Evolutionary conservation across 2,329 filamentous ascomycete species (phyloP), one percentile per base, ranked within the genome.

Genomic region (Apiospora aurea): DNA sequence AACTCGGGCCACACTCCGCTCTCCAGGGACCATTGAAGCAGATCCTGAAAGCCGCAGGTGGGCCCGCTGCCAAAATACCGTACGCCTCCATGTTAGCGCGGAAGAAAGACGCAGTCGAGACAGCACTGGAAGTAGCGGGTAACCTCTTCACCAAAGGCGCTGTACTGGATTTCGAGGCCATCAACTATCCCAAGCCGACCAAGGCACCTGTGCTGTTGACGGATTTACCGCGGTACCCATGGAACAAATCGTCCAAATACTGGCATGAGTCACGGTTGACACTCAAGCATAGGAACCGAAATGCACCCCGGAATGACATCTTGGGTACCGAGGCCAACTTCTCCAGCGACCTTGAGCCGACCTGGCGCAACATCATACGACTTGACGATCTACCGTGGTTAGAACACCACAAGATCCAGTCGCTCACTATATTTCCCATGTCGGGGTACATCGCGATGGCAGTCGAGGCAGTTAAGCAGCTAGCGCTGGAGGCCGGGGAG

Each of bases 121-220:
- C 75, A 11, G 67, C 69, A 8, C 70, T 81, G n/a, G 75, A 80
- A 21, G 73, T 79, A 8, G 78, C 79, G 29, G 79, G 75, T 16
- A 74, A 76, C 26, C 76, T 80, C 14, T 81, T 78, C 71, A 72
- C 77, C 57, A 79, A 79, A 0, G 76, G 77, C 24, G 73, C 75
- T 34, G 70, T 70, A 16, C 74, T 80, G 0, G 61, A 79, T 70
- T 80, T 78, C 72, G 77, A 76, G 16, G 69, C 69, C 41, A 70
- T 70, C 53, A 70, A 70, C 69, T 66, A 41, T 24, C 49, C 34
- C 11, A 66, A 70, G 21, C 69, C 38, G 8, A n/a, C 38, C 34
- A 66, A 64, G 69, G 44, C 69, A 2, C 69, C 69, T 3, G n/a
- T 46, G 49, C 51, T 70, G 38, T 24, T 64, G n/a, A 61, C 69